A percentile compares a stretch with the other conserved stretches of the same genome.
phyloP scores from a whole-genome alignment of 1,284 basidiomycete genomes.

The Porogramme epimiltina region DNA sequence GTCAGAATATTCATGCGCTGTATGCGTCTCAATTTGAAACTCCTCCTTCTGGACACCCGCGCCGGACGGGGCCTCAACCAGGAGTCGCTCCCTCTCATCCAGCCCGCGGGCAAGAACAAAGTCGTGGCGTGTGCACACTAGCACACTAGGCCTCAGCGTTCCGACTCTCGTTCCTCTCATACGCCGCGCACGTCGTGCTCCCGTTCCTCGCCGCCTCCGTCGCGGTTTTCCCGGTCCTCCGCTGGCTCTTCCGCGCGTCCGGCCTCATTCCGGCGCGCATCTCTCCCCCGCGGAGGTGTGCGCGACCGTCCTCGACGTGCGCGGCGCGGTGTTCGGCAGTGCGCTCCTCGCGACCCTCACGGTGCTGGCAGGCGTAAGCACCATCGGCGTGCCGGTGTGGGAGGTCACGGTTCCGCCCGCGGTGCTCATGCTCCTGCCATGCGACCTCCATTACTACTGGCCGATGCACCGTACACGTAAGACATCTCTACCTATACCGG shows the following conservation, averaged over 20 bases:
- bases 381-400: slow-evolving; percentile 60
- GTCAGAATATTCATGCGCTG: too few species aligned
- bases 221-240: slow-evolving; percentile 54
- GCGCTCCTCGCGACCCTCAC: slow-evolving; percentile 52
- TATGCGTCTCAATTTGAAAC: too few species aligned
- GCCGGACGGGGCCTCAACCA: too few species aligned
- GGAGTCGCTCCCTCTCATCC: too few species aligned
- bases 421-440: slow-evolving; percentile 37
- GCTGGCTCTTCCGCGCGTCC: slow-evolving; percentile 50
- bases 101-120: too few species aligned
- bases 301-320: slow-evolving; percentile 40
- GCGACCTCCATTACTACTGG: slow-evolving; percentile 37
- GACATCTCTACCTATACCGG: too few species aligned
- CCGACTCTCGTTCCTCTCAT: slow-evolving; percentile 36
- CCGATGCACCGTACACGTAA: slow-evolving; percentile 1
- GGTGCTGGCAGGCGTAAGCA: slow-evolving; percentile 56
- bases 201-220: slow-evolving; percentile 68
- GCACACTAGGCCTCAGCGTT: too few species aligned
- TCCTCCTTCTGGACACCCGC: too few species aligned
- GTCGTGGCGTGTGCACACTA: too few species aligned
- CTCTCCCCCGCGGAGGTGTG: slow-evolving; percentile 32
- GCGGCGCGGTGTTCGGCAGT: slow-evolving; percentile 40
- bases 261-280: slow-evolving; percentile 54
- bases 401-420: slow-evolving; percentile 91
- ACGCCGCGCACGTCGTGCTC: slow-evolving; percentile 69